Evolutionary conservation across 2,329 filamentous ascomycete species (phyloP), one percentile per base, ranked within the genome.

Genomic region (Colletotrichum incanum): DNA sequence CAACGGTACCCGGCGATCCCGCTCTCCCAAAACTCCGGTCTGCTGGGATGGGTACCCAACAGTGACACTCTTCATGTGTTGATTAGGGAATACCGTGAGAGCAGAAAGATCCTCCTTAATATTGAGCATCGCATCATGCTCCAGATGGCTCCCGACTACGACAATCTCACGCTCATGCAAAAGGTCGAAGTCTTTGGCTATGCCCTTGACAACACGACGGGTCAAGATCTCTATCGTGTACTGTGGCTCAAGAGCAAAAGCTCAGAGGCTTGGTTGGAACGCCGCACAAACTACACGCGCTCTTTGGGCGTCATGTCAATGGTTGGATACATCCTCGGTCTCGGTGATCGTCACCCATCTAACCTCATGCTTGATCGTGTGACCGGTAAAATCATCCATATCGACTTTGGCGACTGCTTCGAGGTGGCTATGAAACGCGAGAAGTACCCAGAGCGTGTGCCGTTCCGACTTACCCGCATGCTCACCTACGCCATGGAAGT

Each of bases 71-170:
- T 99, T 20, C 97, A 99, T 80, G 94, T 98, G 23, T 89, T 99
- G 58, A 99, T 99, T 78, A 91, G 96, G 75, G 96, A 99, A 81
- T 99, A 99, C 80, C 93, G 96, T 74, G 97, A 99, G 82, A 97
- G 93, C 76, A 92, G 96, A 66, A 98, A 98, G 85, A 99, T 99
- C 75, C 86, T 99, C 49, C 92, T 99, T 76, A 99, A 99, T 79
- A 99, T 99, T 75, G 96, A 99, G 84, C 96, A 99, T 80, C 93
- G 97, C 54, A 99, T 99, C 81, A 99, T 99, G 96, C 87, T 99
- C 68, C 97, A 99, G 82, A 99, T 99, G 96, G 96, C 96, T 31
- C 97, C 96, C 0, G 96, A 99, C 80, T 99, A 98, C 79, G 96
- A 99, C 80, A 98, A 98, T 78, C 91, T 99, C 58, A 98, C 97